Evolutionary conservation across 2,329 filamentous ascomycete genomes (phyloP).

Genomic region (Mollisia scopiformis): DNA sequence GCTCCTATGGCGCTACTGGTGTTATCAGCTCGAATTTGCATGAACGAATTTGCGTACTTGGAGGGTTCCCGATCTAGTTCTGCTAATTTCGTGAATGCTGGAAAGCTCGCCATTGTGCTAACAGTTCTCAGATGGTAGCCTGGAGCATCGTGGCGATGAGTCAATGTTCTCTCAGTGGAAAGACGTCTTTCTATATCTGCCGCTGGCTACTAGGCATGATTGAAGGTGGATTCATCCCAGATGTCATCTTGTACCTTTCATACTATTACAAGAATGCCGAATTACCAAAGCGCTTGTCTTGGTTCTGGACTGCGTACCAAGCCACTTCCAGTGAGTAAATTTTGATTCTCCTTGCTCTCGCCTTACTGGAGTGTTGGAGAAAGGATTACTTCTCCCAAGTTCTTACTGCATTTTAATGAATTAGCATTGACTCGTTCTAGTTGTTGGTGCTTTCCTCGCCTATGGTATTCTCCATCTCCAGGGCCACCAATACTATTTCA

Average conservation of each 20-base stretch:
- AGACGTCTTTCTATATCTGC: constrained; percentile 44
- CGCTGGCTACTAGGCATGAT: constrained; percentile 38
- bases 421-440: no score
- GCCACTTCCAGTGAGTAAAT: no score
- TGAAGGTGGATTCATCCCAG: constrained; percentile 56
- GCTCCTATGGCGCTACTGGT: no score
- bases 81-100: no score
- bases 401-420: no score
- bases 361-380: no score
- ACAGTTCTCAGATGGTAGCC: constrained; percentile 49
- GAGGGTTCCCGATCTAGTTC: no score
- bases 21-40: no score
- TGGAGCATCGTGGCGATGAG: constrained; percentile 49
- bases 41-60: no score
- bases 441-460: constrained; percentile 23
- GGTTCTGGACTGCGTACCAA: constrained; percentile 23
- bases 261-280: constrained; percentile 27
- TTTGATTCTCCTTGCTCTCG: no score
- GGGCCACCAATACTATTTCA: constrained; percentile 48
- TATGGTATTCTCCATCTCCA: constrained; percentile 57
- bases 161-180: constrained; percentile 47
- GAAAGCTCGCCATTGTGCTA: no score
- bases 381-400: no score
- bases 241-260: constrained; percentile 32
- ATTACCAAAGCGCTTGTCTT: constrained; percentile 22